Conservation (phyloP, 768 basidiomycete genomes). For the Tricholoma flavovirens region DNA sequence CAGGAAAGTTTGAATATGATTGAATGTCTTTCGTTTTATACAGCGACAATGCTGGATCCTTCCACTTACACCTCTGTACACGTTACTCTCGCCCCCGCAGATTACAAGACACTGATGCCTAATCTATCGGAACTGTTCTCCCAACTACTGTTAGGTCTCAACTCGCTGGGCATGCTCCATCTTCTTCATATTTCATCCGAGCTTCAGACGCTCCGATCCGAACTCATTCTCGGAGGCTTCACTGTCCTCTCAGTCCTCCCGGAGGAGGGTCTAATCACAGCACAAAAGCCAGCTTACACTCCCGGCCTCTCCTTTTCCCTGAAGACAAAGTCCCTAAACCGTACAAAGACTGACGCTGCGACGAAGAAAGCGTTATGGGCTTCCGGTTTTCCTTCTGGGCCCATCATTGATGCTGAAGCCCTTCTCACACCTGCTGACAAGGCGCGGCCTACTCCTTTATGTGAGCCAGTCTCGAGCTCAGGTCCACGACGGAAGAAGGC, state of each 20-base stretch:
- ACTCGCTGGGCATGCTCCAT: slow-evolving; percentile 65
- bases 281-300: slow-evolving; percentile 62
- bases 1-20: background rate
- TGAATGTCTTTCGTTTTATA: slow-evolving; percentile 5
- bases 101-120: slow-evolving; percentile 54
- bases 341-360: slow-evolving; percentile 52
- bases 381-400: slow-evolving; percentile 61
- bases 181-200: slow-evolving; percentile 48
- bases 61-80: slow-evolving; percentile 61
- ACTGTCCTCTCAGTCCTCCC: slow-evolving; percentile 40
- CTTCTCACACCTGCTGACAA: slow-evolving; percentile 83
- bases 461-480: slow-evolving; percentile 53
- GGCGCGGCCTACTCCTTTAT: slow-evolving; percentile 67
- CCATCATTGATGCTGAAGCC: slow-evolving; percentile 75
- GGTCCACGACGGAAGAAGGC: slow-evolving; percentile 78
- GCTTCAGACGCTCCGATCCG: slow-evolving; percentile 42
- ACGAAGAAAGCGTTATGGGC: slow-evolving; percentile 90
- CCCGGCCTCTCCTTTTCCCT: slow-evolving; percentile 36
- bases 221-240: slow-evolving; percentile 66
- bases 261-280: slow-evolving; percentile 44
- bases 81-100: slow-evolving; percentile 54
- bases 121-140: slow-evolving; percentile 51
- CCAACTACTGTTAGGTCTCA: slow-evolving; percentile 54
- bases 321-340: slow-evolving; percentile 40
- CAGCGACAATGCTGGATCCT: slow-evolving; percentile 54